Evolutionary conservation across 2,329 filamentous ascomycete genomes (phyloP).

Genomic region (Ophiosphaerella narmari): DNA sequence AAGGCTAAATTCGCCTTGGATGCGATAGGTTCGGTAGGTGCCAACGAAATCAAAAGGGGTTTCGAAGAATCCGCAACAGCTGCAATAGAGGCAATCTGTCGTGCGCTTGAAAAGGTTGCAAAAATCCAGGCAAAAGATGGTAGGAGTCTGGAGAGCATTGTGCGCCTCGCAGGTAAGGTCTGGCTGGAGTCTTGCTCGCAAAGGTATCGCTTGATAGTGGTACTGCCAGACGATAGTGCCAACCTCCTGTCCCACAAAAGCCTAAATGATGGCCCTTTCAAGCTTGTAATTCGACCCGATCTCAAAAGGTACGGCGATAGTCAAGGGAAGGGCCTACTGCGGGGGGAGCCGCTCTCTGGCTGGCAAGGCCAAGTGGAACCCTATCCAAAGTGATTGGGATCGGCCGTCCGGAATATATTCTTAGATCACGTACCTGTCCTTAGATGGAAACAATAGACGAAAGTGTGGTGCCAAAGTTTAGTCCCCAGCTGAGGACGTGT

Average conservation of each 20-base stretch:
- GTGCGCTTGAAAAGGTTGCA: conserved; percentile 5
- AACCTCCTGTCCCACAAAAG: conserved; percentile 1
- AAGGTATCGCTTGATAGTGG: conserved; percentile 12
- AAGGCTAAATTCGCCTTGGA: conserved; percentile 4
- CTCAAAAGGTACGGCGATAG: conserved; percentile 18
- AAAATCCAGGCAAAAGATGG: conserved; percentile 2
- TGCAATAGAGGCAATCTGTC: neutral
- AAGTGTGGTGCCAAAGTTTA: neutral
- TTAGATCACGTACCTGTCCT: neutral
- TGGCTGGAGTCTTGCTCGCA: conserved; percentile 21
- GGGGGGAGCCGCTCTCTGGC: conserved; percentile 9
- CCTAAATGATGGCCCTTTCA: conserved; percentile 1
- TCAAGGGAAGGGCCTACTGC: conserved; percentile 11
- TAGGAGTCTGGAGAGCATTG: conserved; percentile 4
- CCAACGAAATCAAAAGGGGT: conserved; percentile 3
- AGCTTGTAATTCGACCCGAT: conserved; percentile 13
- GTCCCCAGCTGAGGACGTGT: neutral
- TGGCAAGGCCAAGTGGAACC: conserved; percentile 9
- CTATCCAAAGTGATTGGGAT: neutral
- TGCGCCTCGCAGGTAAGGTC: conserved; percentile 9
- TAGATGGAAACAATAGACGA: neutral
- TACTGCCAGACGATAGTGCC: conserved; percentile 3
- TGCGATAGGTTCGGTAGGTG: conserved; percentile 3
- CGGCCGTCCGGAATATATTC: neutral
- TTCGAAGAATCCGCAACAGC: conserved; percentile 3